phyloP scores from a whole-genome alignment of 2,329 filamentous ascomycete genomes.

The Penicillium sp. region DNA sequence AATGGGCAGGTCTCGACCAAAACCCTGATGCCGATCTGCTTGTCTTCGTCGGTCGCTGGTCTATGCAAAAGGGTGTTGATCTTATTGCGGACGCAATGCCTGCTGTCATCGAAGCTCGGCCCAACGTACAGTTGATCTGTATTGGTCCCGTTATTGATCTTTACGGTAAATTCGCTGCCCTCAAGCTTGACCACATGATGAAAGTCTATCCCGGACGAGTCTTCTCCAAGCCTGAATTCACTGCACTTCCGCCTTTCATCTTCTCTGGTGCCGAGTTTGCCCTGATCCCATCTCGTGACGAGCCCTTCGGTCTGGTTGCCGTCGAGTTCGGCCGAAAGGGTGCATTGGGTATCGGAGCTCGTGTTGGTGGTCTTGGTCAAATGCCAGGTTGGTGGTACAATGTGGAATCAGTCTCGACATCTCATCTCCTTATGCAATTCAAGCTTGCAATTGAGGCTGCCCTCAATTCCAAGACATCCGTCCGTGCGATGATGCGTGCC shows the following conservation, averaged over 20 bases:
- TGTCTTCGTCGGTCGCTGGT: constrained; percentile 68
- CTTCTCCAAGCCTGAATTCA: constrained; percentile 67
- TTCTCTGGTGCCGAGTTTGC: constrained; percentile 68
- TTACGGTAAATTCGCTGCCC: constrained; percentile 65
- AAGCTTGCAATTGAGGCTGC: constrained; percentile 61
- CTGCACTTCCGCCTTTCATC: constrained; percentile 62
- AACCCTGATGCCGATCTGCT: constrained; percentile 64
- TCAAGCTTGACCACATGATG: constrained; percentile 65
- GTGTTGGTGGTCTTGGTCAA: constrained; percentile 64
- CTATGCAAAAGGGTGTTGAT: constrained; percentile 67
- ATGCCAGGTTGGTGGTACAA: constrained; percentile 73
- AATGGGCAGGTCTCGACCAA: constrained; percentile 64
- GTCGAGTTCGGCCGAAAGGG: constrained; percentile 69
- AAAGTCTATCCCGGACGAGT: constrained; percentile 63
- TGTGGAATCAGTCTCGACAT: constrained; percentile 62
- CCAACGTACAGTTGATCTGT: constrained; percentile 61
- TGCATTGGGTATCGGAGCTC: constrained; percentile 63
- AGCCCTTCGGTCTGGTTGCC: constrained; percentile 66
- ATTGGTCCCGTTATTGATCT: constrained; percentile 67
- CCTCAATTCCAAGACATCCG: constrained; percentile 55
- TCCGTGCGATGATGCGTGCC: constrained; percentile 62
- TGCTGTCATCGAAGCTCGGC: constrained; percentile 58
- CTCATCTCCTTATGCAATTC: constrained; percentile 64
- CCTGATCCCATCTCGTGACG: constrained; percentile 66
- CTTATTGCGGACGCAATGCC: constrained; percentile 67